Evolutionary conservation across 768 basidiomycete genomes (phyloP).

Genomic region (Botryobasidium botryosum): DNA sequence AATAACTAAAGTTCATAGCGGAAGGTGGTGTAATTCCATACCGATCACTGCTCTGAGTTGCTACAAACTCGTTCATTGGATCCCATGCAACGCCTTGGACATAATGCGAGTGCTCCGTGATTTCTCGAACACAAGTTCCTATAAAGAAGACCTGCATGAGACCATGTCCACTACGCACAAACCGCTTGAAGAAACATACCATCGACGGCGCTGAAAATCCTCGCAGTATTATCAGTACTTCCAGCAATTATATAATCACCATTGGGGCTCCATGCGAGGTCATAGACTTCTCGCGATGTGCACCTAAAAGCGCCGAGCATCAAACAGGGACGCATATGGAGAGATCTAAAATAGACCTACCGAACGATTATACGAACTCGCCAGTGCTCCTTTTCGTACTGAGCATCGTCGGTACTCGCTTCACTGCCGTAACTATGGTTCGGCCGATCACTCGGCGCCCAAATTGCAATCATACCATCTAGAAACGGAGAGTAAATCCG

Average conservation of each 20-base stretch:
- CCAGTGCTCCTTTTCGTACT: slow-evolving; percentile 92
- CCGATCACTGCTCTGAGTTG: slow-evolving; percentile 92
- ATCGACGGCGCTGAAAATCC: slow-evolving; percentile 60
- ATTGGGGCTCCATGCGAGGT: slow-evolving; percentile 92
- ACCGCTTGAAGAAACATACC: slow-evolving; percentile 25
- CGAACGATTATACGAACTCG: slow-evolving; percentile 71
- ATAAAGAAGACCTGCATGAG: slow-evolving; percentile 11
- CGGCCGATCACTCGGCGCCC: slow-evolving; percentile 68
- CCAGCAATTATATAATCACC: slow-evolving; percentile 93
- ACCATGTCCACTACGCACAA: not conserved
- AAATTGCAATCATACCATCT: slow-evolving; percentile 98
- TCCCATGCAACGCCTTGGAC: slow-evolving; percentile 99
- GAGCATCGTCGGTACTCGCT: slow-evolving; percentile 54
- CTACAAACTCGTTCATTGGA: slow-evolving; percentile 90
- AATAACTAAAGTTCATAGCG: not conserved
- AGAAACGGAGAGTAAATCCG: not conserved
- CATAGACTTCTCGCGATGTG: slow-evolving; percentile 92
- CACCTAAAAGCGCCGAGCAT: slow-evolving; percentile 32
- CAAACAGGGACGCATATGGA: not conserved
- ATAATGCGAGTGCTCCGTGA: slow-evolving; percentile 88
- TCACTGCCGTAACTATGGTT: slow-evolving; percentile 72
- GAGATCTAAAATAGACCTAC: slow-evolving; percentile 25
- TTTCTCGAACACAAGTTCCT: slow-evolving; percentile 80
- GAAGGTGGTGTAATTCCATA: slow-evolving; percentile 12
- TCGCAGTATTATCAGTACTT: slow-evolving; percentile 87